Conservation (phyloP, 345 rosid genomes). For the Eucalyptus melliodora region DNA sequence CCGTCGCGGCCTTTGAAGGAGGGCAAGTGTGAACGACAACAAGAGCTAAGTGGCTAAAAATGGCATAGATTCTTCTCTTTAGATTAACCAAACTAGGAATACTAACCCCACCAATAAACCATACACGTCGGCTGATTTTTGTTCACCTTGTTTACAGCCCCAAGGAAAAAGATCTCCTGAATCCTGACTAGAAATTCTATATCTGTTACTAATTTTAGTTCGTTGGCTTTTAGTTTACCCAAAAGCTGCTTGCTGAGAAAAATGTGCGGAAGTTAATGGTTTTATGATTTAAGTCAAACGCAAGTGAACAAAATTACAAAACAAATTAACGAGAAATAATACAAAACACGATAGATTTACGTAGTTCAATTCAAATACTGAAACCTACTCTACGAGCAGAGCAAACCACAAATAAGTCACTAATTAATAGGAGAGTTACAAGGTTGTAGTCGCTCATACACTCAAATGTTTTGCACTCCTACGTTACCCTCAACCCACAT, state of each 20-base stretch:
- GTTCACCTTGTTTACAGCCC: background rate
- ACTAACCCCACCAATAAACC: background rate
- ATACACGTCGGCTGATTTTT: background rate
- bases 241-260: background rate
- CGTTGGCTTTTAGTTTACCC: background rate
- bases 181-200: too few species aligned
- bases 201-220: background rate
- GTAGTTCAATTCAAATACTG: rapidly evolving
- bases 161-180: background rate
- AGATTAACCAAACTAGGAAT: background rate
- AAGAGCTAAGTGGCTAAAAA: background rate
- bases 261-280: background rate
- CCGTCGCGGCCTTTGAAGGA: too few species aligned
- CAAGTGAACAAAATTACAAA: background rate
- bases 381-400: background rate
- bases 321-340: background rate
- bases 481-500: too few species aligned
- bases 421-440: too few species aligned
- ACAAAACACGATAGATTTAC: too few species aligned
- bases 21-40: background rate
- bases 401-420: background rate
- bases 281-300: too few species aligned
- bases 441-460: too few species aligned
- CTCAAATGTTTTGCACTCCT: too few species aligned
- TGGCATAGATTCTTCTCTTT: background rate